Conservation (phyloP, 148 eudicot species). For the Limonium bicolor region DNA sequence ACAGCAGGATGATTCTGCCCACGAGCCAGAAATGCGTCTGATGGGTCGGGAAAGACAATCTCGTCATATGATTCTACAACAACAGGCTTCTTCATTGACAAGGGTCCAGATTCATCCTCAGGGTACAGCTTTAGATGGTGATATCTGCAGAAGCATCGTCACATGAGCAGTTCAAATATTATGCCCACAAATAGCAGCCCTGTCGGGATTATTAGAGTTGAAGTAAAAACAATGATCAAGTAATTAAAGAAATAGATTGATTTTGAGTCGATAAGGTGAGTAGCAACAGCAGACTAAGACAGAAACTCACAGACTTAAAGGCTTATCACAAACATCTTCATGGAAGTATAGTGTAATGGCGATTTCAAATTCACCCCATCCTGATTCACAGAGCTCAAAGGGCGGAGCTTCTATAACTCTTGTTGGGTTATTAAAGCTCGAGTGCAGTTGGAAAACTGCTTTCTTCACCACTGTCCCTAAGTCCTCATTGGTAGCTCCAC, state of each 20-base stretch:
- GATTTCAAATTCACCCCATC: constrained; percentile 98
- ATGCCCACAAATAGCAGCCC: no score
- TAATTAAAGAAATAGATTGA: no score
- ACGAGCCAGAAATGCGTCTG: constrained; percentile 41
- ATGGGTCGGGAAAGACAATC: constrained; percentile 40
- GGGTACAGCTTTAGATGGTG: constrained; percentile 53
- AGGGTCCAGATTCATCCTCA: constrained; percentile 42
- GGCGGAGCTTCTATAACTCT: constrained; percentile 82
- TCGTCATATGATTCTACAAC: constrained; percentile 49
- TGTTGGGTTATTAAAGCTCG: constrained; percentile 68
- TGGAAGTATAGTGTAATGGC: constrained; percentile 64
- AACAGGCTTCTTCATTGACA: constrained; percentile 48
- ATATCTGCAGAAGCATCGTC: constrained; percentile 15
- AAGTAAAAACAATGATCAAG: no score
- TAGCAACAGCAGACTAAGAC: no score
- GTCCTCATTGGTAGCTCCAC: constrained; percentile 60
- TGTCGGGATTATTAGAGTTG: no score
- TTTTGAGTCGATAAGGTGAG: no score
- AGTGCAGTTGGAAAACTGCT: constrained; percentile 73
- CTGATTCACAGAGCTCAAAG: constrained; percentile 69
- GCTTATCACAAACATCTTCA: constrained; percentile 51
- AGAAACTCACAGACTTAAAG: constrained; percentile 59
- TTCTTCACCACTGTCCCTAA: constrained; percentile 46
- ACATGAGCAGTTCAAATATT: neutral
- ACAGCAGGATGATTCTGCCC: constrained; percentile 52